phyloP scores from a whole-genome alignment of 139 green algal species.

The Yamagishiella unicocca region DNA sequence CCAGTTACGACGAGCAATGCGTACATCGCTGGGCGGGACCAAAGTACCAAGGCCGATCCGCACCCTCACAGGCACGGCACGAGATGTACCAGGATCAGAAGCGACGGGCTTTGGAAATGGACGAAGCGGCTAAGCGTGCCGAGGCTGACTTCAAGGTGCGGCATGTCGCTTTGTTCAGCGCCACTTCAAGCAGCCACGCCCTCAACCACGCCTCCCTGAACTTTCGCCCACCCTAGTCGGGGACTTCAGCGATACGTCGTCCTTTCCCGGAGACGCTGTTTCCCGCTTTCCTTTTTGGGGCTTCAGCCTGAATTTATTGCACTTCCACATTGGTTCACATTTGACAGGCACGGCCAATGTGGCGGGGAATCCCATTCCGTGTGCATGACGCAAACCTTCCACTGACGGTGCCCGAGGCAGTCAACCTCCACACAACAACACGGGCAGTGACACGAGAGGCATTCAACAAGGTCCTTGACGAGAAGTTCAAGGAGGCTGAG shows the following conservation, averaged over 20 bases:
- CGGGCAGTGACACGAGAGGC: constrained; percentile 53
- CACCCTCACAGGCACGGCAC: constrained; percentile 43
- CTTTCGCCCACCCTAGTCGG: too few relatives aligned
- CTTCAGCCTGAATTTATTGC: too few relatives aligned
- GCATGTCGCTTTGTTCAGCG: neutral
- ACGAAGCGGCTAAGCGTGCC: constrained; percentile 56
- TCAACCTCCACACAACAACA: constrained; percentile 53
- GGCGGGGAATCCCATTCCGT: constrained; percentile 48
- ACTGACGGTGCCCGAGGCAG: constrained; percentile 63
- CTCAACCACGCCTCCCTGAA: too few relatives aligned
- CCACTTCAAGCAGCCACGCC: too few relatives aligned
- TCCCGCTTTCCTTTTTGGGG: too few relatives aligned
- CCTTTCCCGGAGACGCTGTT: too few relatives aligned
- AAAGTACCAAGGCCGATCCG: too few relatives aligned
- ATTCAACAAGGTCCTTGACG: constrained; percentile 61
- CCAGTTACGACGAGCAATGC: too few relatives aligned
- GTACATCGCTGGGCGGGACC: too few relatives aligned
- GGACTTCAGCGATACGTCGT: too few relatives aligned
- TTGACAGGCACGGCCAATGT: constrained; percentile 63
- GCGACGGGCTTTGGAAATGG: constrained; percentile 44
- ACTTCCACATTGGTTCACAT: too few relatives aligned
- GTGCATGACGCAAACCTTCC: constrained; percentile 29
- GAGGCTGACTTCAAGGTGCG: constrained; percentile 74
- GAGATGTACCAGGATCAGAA: constrained; percentile 41
- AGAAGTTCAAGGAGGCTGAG: constrained; percentile 54